Base-by-base conservation (phyloP, 1,284 basidiomycete species). In the Cystobasidium pallidum region DNA sequence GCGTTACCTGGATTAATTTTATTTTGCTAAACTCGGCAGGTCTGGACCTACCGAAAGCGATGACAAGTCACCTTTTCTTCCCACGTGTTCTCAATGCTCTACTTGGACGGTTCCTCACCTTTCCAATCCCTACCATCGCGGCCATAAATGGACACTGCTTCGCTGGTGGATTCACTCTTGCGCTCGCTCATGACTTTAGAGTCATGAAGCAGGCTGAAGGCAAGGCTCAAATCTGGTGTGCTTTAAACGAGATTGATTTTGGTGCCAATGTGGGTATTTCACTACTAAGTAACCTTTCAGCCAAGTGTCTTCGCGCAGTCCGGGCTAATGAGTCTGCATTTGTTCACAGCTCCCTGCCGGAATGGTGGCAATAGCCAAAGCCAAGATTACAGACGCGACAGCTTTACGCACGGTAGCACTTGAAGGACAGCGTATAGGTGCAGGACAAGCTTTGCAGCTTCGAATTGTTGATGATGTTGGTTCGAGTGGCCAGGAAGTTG, bases 61-160 rank as follows among this genome's bases (percentile, higher is more conserved):
- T 66, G 57, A 36, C 43, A 21, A 66, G 54, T 17, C 64, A 51
- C 17, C 36, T 66, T 17, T 73, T 73, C 71, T 73, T 73, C 28
- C 64, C 71, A 36, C 34, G 63, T 1, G 34, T 58, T 10, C 28
- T 73, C 13, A 72, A 76, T 54, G 17, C 39, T 4, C 21, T 78
- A 1, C 55, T 78, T 17, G 39, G 55, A 4, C 73, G 76, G 1
- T 24, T 80, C 13, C 66, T 80, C 34, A 75, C 70, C 4, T 79
- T 77, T 62, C 79, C 78, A 2, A 71, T 80, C 11, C 75, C 74
- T 21, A 79, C 78, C 10, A 70, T 80, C 15, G 75, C 78, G 4
- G 78, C 78, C 2, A 72, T 80, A 39, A 79, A 79, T 68, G 79
- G 79, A 0, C 79, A 80, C 57, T 74, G 73, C 51, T 78, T 77